Base-by-base conservation (phyloP, 495 filamentous ascomycete genomes). In the Durotheca rogersii region DNA sequence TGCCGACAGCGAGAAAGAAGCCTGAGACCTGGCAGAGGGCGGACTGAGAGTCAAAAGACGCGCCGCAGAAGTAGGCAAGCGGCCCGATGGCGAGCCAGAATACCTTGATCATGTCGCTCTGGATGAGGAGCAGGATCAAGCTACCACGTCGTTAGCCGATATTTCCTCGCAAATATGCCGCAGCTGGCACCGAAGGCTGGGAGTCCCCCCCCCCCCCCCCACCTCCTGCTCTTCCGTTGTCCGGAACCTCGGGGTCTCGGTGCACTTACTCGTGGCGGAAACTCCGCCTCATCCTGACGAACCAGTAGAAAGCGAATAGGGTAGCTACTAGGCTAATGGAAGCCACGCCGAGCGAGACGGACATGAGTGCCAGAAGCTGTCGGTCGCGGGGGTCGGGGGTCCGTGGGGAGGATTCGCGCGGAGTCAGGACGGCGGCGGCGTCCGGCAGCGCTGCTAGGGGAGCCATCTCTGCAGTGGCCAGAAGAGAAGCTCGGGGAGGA, bases 241-340 rank as follows among this genome's bases (percentile, higher is more conserved):
- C 6, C 7, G 7, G 20, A n/a, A 6, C 20, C 4, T n/a, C 16
- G 23, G 4, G 20, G 2, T 14, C 21, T 27, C 38, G 25, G 27
- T 51, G 47, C n/a, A 65, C 76, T 70, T 79, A 85, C 85, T 84
- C 82, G 62, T 88, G 87, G 40, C 87, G 78, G 65, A 88, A 90
- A 35, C 71, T 80, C 60, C 82, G 77, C 56, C 80, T 76, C 86
- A 90, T 90, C 57, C 79, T 78, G 32, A 79, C 67, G 66, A 90
- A 88, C 84, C 84, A 89, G 65, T 85, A 89, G 40, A 84, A 70
- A 14, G 81, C 68, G 32, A 72, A 58, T 4, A 82, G 47, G 0
- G 73, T 72, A 10, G 74, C 66, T 6, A 76, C 12, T 17, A 86
- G 62, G 51, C 81, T 84, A 64, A 85, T 53, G 0, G 71, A 62